These are phyloP conservation scores for Malassezia equina DNA, from an alignment of 1,284 basidiomycete genomes.

Conservation along the genomic window DNA sequence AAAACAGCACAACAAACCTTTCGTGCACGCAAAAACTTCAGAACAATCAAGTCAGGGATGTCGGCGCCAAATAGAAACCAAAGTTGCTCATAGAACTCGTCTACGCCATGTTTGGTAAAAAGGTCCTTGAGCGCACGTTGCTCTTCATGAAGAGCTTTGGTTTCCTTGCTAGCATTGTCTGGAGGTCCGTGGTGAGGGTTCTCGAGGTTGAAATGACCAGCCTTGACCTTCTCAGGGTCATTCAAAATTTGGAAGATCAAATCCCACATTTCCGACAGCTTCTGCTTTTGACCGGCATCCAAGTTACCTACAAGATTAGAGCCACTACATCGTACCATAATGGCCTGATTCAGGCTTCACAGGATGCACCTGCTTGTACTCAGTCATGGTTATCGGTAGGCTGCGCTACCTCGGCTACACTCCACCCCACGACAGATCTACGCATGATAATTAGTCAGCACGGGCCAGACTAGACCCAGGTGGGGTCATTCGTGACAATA, in stretches of 20 bases:
- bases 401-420: background rate
- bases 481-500: no score
- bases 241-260: slow-evolving; percentile 30
- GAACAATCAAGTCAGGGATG: slow-evolving; percentile 39
- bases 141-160: slow-evolving; percentile 43
- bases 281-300: slow-evolving; percentile 36
- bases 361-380: background rate
- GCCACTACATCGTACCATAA: slow-evolving; percentile 4
- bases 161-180: slow-evolving; percentile 44
- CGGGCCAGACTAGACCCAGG: background rate
- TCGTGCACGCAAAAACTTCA: slow-evolving; percentile 49
- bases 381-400: slow-evolving; percentile 4
- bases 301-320: slow-evolving; percentile 33
- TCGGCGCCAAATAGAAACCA: slow-evolving; percentile 48
- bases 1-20: slow-evolving; percentile 16
- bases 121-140: slow-evolving; percentile 43
- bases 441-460: background rate
- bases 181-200: slow-evolving; percentile 24
- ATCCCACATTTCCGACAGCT: slow-evolving; percentile 45
- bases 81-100: slow-evolving; percentile 42
- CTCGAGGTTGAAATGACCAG: slow-evolving; percentile 9
- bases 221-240: slow-evolving; percentile 23
- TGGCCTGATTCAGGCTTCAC: slow-evolving; percentile 6
- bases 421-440: background rate
- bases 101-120: slow-evolving; percentile 46